Percentiles rank a stretch among this genome's conserved stretches.
These are phyloP conservation scores for Trichophyton simii DNA, from an alignment of 2,329 filamentous ascomycete species.

Conservation along the genomic window DNA sequence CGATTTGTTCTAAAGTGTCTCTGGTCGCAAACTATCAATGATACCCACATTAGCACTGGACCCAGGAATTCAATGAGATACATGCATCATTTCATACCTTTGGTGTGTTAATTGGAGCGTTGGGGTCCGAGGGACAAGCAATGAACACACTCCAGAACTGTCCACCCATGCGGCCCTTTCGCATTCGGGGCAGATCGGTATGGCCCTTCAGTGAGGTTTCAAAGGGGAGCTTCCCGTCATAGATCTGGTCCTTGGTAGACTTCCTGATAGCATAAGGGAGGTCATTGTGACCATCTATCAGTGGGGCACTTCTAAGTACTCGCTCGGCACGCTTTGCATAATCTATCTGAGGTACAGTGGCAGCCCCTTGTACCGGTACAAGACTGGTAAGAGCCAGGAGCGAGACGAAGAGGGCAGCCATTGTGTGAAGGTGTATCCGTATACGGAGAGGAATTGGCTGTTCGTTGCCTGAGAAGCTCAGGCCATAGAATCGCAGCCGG, in stretches of 20 bases:
- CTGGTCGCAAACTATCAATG: conserved; percentile 13
- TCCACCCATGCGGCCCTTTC: conserved; percentile 20
- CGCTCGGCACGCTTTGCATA: conserved; percentile 15
- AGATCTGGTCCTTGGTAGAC: conserved; percentile 20
- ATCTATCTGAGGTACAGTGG: neutral
- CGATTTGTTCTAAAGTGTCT: conserved; percentile 21
- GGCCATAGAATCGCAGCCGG: neutral
- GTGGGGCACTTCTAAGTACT: conserved; percentile 17
- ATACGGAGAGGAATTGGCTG: neutral
- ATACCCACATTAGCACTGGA: neutral
- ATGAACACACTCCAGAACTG: conserved; percentile 25
- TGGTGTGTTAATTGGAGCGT: conserved; percentile 13
- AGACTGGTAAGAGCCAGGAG: neutral
- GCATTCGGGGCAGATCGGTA: conserved; percentile 19
- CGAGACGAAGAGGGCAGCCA: neutral
- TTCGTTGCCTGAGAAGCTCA: neutral
- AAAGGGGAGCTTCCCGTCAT: conserved; percentile 16
- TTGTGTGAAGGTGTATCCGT: neutral
- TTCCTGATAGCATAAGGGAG: conserved; percentile 20
- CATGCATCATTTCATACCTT: conserved; percentile 9
- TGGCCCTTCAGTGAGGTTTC: conserved; percentile 15
- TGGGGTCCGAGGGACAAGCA: conserved; percentile 14
- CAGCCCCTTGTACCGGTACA: neutral
- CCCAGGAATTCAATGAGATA: neutral
- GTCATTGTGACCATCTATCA: conserved; percentile 27